Base-by-base conservation (phyloP, 768 basidiomycete genomes). In the Podaxis sp. region DNA sequence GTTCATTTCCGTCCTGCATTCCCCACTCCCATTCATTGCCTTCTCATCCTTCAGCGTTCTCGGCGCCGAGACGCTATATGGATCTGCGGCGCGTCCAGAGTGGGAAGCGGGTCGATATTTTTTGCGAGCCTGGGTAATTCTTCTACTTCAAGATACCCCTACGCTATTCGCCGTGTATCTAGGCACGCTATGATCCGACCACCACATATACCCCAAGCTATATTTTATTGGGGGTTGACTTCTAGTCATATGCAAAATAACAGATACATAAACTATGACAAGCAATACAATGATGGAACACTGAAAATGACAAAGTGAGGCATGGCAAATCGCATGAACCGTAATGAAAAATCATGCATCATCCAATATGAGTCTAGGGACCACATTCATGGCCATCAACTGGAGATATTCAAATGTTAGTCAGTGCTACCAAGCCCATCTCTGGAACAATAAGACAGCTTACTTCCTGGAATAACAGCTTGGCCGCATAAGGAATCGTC, bases 351-450 rank as follows among this genome's bases (percentile, higher is more conserved):
- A n/a, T 77, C 68, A 81, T 62, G 89, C 91, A 75, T 95, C 94
- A 69, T 92, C 94, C 60, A 97, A 81, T 58, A 95, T 81, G 53
- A 96, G 79, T 37, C 94, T 89, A 55, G 95, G 95, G 17, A 96
- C 90, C 50, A 96, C 88, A 71, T 96, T 96, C 95, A 97, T 97
- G 10, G 94, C 95, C 93, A 96, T 94, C 69, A 97, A 76, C 93
- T 96, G 20, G 41, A 63, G 22, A 40, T 33, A 50, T 28, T 17
- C 33, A 61, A 49, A 66, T 15, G 56, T 17, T 6, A 44, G 26
- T 10, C 57, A n/a, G 55, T 28, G 22, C 51, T 37, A 55, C 11
- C 49, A 46, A 53, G 40, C 60, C 37, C 13, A 56, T 2, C 30
- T 52, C 10, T 24, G 63, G 60, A 26, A 56, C 40, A 38, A 7